Conservation (phyloP, 2,329 filamentous ascomycete genomes). For the Xylariaceae sp. region DNA sequence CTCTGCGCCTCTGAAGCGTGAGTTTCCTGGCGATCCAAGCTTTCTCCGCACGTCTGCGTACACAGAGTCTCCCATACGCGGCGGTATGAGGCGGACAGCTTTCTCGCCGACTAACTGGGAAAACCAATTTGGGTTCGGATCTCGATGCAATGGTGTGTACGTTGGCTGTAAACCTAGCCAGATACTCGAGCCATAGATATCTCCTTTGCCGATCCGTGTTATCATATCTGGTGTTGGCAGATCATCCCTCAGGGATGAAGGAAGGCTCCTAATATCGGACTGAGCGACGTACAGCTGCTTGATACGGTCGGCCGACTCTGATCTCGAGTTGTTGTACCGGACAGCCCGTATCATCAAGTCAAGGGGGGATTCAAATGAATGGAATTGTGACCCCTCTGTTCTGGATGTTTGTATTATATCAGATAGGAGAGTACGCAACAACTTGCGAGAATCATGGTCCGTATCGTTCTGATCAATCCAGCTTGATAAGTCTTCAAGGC, state of each 20-base stretch:
- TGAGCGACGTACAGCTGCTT: constrained; percentile 80
- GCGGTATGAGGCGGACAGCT: constrained; percentile 65
- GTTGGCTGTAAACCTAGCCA: constrained; percentile 88
- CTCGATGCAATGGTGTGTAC: constrained; percentile 84
- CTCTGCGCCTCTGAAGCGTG: constrained; percentile 67
- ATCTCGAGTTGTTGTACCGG: constrained; percentile 40
- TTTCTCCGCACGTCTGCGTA: constrained; percentile 51
- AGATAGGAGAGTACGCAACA: constrained; percentile 22
- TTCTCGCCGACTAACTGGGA: constrained; percentile 76
- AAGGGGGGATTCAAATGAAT: constrained; percentile 58
- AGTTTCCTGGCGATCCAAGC: constrained; percentile 37
- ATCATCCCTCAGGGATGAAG: constrained; percentile 57
- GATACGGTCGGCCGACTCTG: constrained; percentile 9
- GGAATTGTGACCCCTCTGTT: constrained; percentile 39
- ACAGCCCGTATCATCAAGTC: constrained; percentile 58
- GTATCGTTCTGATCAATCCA: constrained; percentile 18
- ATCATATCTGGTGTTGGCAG: constrained; percentile 66
- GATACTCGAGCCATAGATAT: constrained; percentile 81
- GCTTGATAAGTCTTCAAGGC: constrained; percentile 12
- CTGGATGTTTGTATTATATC: constrained; percentile 23
- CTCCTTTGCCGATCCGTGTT: constrained; percentile 62
- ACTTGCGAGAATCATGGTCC: not conserved
- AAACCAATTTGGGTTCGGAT: constrained; percentile 93
- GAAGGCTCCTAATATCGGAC: constrained; percentile 66
- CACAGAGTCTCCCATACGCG: constrained; percentile 57